These are phyloP conservation scores for Staphylotrichum tortipilum DNA, from an alignment of 495 filamentous ascomycete genomes.

Conservation along the genomic window DNA sequence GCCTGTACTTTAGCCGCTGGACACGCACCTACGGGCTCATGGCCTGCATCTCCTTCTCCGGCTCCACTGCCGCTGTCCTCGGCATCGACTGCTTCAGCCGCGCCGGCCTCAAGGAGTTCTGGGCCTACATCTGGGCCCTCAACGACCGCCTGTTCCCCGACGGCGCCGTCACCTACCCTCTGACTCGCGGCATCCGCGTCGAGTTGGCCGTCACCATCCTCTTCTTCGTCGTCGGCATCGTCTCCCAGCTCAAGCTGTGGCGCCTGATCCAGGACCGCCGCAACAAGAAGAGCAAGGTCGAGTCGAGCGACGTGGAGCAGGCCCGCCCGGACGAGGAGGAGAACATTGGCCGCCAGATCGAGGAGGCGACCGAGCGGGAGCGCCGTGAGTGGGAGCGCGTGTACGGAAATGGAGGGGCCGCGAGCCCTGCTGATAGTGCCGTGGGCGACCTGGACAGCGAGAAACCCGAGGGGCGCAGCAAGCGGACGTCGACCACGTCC, in stretches of 20 bases:
- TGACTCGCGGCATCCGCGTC: constrained; percentile 78
- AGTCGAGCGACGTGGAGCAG: constrained; percentile 46
- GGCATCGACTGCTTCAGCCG: constrained; percentile 88
- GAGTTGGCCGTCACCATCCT: constrained; percentile 75
- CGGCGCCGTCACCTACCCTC: constrained; percentile 65
- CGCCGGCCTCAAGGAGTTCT: constrained; percentile 90
- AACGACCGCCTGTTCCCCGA: constrained; percentile 75
- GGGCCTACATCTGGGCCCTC: constrained; percentile 85
- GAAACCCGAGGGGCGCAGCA: constrained; percentile 38
- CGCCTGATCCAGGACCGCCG: constrained; percentile 70
- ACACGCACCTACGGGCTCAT: constrained; percentile 75
- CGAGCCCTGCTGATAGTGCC: constrained; percentile 38
- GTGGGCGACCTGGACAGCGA: constrained; percentile 45
- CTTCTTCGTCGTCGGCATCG: constrained; percentile 61
- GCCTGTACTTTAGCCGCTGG: constrained; percentile 67
- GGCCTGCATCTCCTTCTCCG: constrained; percentile 64
- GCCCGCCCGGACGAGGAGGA: constrained; percentile 63
- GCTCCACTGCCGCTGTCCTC: constrained; percentile 66
- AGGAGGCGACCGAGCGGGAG: constrained; percentile 59
- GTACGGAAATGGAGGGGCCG: constrained; percentile 50
- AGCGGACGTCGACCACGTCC: constrained; percentile 18
- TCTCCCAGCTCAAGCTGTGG: constrained; percentile 84
- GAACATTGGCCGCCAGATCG: constrained; percentile 56
- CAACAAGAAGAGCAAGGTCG: constrained; percentile 51
- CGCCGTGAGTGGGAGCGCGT: constrained; percentile 70